A percentile compares a stretch with the other conserved stretches of the same genome.
These are phyloP conservation scores for Bruguiera sexangula DNA, from an alignment of 345 rosid species.

Conservation along the genomic window DNA sequence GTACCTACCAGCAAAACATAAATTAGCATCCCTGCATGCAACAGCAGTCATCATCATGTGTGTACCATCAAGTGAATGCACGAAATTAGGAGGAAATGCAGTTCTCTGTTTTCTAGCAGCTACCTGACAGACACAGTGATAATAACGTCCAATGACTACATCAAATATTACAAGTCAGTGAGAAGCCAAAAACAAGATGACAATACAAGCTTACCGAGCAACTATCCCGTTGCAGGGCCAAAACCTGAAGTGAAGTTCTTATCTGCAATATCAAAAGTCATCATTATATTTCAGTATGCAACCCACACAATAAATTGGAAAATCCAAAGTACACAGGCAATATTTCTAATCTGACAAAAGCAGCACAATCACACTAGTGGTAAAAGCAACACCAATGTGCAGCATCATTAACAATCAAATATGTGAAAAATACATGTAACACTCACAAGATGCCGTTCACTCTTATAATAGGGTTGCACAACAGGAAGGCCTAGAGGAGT, in stretches of 20 bases:
- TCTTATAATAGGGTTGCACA: slow-evolving; percentile 86
- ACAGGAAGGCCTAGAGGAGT: slow-evolving; percentile 98
- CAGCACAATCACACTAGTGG: background rate
- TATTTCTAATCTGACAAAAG: too few relatives aligned
- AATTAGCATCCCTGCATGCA: slow-evolving; percentile 85
- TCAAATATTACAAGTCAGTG: slow-evolving; percentile 2
- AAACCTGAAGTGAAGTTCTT: slow-evolving; percentile 84
- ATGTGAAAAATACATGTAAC: background rate
- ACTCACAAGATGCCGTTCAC: slow-evolving; percentile 76
- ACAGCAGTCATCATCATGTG: slow-evolving; percentile 99
- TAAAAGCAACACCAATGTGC: background rate
- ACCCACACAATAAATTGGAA: too few relatives aligned
- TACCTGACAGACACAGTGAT: slow-evolving; percentile 44
- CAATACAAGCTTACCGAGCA: slow-evolving; percentile 49
- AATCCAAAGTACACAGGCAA: too few relatives aligned
- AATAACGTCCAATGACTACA: background rate
- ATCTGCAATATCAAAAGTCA: slow-evolving; percentile 53
- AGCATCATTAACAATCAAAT: background rate
- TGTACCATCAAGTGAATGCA: slow-evolving; percentile 93
- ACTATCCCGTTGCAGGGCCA: slow-evolving; percentile 86
- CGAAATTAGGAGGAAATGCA: slow-evolving; percentile 96
- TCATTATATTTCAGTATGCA: background rate
- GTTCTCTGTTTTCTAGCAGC: slow-evolving; percentile 83
- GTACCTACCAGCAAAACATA: slow-evolving; percentile 80
- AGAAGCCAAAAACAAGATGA: slow-evolving; percentile 8